Base-by-base conservation (phyloP, 305 asterid genomes). In the Solanum aculeatissimum region DNA sequence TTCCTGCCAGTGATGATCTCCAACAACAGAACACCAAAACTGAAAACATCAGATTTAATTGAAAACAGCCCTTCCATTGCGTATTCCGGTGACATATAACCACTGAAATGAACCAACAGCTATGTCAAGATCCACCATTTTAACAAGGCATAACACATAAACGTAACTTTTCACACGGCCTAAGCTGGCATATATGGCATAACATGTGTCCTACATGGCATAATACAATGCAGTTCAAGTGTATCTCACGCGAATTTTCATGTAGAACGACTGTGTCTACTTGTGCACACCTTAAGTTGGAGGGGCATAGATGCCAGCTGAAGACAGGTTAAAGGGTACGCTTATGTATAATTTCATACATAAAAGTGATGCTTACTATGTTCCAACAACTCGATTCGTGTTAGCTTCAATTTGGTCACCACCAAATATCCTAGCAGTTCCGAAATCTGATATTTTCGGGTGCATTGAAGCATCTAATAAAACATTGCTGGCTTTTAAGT, bases 41-140 rank as follows among this genome's bases (percentile, higher is more conserved):
- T 90, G 16, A 87, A 90, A 60, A 88, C 90, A 27, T 90, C 92
- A 4, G 91, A 88, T 15, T 87, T 90, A 11, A 80, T 75, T 8
- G 92, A 88, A 60, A 88, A 88, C 1, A 32, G 87, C 2, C 92
- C 92, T 42, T 82, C 87, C 92, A 88, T 88, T 85, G 92, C 92
- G 63, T 90, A 90, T 77, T 90, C 92, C 1, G 92, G 92, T 21
- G 92, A 85, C 91, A 90, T 90, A 38, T 90, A 90, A 42, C 92
- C 92, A 78, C 92, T 90, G 88, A 83, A 42, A 58, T 13, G 25
- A n/a, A 71, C 19, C 7, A 27, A 53, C 7, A 54, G 14, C 23
- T 19, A 15, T 29, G 21, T 7, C 49, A 32, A 19, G 0, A 9
- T 19, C 23, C 15, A 14, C 80, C 10, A 80, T 80, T 32, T 80